These are phyloP conservation scores for Setaria italica DNA, from an alignment of 202 grass and related monocot species.

Conservation along the genomic window DNA sequence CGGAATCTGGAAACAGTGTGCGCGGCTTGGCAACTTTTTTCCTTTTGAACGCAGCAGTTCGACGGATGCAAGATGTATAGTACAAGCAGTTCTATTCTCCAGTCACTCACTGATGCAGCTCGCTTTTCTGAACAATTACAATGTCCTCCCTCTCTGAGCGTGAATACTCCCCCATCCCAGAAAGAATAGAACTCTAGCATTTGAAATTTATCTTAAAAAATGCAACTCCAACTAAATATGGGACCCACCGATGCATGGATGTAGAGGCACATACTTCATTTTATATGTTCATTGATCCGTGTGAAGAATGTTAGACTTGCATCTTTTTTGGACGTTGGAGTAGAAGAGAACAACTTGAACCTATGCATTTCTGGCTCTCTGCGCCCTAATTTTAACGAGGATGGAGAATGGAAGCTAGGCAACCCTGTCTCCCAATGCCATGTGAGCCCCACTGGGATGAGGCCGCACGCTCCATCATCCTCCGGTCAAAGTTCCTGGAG, in stretches of 20 bases:
- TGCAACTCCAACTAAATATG: too few relatives aligned
- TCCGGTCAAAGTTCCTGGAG: constrained; percentile 44
- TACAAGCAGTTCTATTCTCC: constrained; percentile 21
- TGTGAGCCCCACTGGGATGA: background rate
- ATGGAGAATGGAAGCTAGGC: background rate
- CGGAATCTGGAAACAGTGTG: constrained; percentile 43
- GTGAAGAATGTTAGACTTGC: too few relatives aligned
- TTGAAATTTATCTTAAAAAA: too few relatives aligned
- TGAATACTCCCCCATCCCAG: too few relatives aligned
- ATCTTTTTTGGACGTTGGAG: background rate
- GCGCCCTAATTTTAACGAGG: background rate
- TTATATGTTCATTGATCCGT: too few relatives aligned
- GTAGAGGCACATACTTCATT: too few relatives aligned
- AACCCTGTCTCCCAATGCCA: constrained; percentile 7
- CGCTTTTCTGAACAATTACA: constrained; percentile 10
- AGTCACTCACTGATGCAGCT: constrained; percentile 1
- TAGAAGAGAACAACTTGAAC: background rate
- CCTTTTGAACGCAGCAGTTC: constrained; percentile 20
- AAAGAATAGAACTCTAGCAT: too few relatives aligned
- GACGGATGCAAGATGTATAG: constrained; percentile 12
- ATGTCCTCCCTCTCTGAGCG: background rate
- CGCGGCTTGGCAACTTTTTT: background rate
- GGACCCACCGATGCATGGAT: too few relatives aligned
- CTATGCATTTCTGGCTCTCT: background rate
- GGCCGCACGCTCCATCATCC: background rate